Conservation (phyloP, 176 grass and related monocot genomes). For the Carex pumila region DNA sequence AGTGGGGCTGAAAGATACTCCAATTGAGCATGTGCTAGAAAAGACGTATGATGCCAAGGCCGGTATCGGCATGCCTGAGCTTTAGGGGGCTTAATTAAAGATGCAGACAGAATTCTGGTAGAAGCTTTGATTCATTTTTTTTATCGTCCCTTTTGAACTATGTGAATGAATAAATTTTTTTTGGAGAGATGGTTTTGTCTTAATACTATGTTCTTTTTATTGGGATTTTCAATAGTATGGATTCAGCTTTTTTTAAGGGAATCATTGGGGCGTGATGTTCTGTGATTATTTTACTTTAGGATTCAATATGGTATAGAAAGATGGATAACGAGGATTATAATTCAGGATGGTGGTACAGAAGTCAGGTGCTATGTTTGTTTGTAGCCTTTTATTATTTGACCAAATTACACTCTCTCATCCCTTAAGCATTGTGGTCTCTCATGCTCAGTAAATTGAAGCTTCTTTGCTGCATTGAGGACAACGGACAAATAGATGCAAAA, state of each 20-base stretch:
- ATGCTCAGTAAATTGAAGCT: not conserved
- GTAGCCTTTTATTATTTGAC: not conserved
- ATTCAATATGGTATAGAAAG: not conserved
- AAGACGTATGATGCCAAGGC: constrained; percentile 87
- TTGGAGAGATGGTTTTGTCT: not conserved
- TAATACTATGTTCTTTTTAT: not conserved
- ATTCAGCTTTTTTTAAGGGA: not conserved
- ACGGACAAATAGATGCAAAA: not conserved
- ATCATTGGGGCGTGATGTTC: not conserved
- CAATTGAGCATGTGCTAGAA: constrained; percentile 66
- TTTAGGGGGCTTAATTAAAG: constrained; percentile 27
- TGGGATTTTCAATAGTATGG: not conserved
- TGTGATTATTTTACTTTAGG: not conserved
- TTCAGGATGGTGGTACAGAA: not conserved
- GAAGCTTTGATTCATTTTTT: not conserved
- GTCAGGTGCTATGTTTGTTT: not conserved
- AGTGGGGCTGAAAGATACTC: constrained; percentile 81
- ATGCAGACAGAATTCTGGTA: not conserved
- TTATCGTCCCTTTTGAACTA: not conserved
- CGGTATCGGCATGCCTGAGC: constrained; percentile 94
- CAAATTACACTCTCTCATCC: not conserved
- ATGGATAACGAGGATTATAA: not conserved
- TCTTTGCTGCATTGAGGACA: not conserved
- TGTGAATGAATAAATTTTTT: not conserved
- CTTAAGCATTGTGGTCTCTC: not conserved